Conservation (phyloP, 2,329 filamentous ascomycete genomes). For the Immersiporthe knoxdaviesiana region DNA sequence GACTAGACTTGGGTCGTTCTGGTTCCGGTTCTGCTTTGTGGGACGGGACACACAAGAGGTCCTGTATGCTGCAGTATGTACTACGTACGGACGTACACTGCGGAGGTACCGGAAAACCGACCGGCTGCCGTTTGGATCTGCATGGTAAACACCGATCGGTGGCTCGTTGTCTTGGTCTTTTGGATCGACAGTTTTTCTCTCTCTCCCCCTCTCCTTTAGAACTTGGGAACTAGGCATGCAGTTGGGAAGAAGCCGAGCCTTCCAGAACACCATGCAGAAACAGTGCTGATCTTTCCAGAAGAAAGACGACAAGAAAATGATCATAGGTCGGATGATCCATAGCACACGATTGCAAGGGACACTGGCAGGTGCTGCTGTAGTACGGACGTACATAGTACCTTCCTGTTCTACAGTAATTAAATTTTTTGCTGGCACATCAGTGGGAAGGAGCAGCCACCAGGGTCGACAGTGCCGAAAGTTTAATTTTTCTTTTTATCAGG, state of each 20-base stretch:
- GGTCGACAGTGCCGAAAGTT: too few relatives aligned
- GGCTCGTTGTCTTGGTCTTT: background rate
- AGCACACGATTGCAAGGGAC: too few relatives aligned
- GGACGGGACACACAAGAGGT: too few relatives aligned
- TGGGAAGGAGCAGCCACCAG: background rate
- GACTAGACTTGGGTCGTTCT: too few relatives aligned
- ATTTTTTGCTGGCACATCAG: background rate
- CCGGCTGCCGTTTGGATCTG: background rate
- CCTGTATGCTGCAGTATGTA: too few relatives aligned
- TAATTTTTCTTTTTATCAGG: too few relatives aligned
- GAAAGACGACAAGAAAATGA: background rate
- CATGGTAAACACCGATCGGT: conserved; percentile 7
- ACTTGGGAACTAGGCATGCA: background rate
- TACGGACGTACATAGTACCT: too few relatives aligned
- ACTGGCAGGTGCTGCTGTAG: too few relatives aligned
- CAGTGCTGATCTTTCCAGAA: background rate
- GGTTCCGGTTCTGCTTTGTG: too few relatives aligned
- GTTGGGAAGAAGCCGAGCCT: background rate
- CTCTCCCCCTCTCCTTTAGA: too few relatives aligned
- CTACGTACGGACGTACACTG: too few relatives aligned
- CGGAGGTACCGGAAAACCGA: conserved; percentile 14
- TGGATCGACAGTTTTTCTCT: background rate
- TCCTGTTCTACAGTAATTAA: background rate
- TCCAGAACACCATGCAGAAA: background rate
- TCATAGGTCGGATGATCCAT: too few relatives aligned